phyloP scores from a whole-genome alignment of 2,329 filamentous ascomycete species.

The Diaporthe sp. region DNA sequence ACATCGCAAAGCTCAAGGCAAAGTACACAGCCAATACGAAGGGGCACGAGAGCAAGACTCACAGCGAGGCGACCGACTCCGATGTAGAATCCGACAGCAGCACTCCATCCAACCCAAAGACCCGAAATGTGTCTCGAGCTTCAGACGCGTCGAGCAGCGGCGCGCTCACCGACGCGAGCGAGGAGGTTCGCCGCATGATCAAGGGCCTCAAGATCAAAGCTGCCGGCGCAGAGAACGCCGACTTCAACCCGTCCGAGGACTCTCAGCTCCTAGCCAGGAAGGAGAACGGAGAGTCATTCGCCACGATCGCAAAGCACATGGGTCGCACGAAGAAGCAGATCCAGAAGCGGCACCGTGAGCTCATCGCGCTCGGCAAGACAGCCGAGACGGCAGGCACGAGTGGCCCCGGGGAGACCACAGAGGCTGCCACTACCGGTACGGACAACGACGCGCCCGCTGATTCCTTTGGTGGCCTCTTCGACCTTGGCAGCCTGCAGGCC shows the following conservation, averaged over 20 bases:
- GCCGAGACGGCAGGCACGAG: slow-evolving; percentile 20
- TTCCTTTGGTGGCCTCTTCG: slow-evolving; percentile 20
- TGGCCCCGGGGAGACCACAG: slow-evolving; percentile 21
- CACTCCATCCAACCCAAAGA: not conserved
- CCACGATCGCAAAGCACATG: slow-evolving; percentile 16
- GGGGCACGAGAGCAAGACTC: not conserved
- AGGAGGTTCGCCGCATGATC: slow-evolving; percentile 34
- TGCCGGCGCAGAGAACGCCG: slow-evolving; percentile 20
- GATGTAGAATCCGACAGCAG: not conserved
- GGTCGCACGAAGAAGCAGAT: slow-evolving; percentile 23
- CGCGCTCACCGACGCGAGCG: slow-evolving; percentile 20
- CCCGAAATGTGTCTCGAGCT: not conserved
- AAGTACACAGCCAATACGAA: not conserved
- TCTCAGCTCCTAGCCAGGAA: slow-evolving; percentile 44
- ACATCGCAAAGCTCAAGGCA: slow-evolving; percentile 35
- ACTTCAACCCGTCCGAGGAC: slow-evolving; percentile 45
- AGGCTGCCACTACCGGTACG: slow-evolving; percentile 12
- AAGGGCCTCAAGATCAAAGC: slow-evolving; percentile 36
- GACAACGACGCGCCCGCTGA: slow-evolving; percentile 5
- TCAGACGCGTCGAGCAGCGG: not conserved
- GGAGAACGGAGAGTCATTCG: slow-evolving; percentile 34
- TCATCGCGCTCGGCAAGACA: slow-evolving; percentile 26
- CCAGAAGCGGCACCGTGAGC: slow-evolving; percentile 16
- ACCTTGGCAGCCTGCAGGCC: slow-evolving; percentile 13
- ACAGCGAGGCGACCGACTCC: not conserved